phyloP scores from a whole-genome alignment of 2,329 filamentous ascomycete genomes.

The Claviceps arundinis region DNA sequence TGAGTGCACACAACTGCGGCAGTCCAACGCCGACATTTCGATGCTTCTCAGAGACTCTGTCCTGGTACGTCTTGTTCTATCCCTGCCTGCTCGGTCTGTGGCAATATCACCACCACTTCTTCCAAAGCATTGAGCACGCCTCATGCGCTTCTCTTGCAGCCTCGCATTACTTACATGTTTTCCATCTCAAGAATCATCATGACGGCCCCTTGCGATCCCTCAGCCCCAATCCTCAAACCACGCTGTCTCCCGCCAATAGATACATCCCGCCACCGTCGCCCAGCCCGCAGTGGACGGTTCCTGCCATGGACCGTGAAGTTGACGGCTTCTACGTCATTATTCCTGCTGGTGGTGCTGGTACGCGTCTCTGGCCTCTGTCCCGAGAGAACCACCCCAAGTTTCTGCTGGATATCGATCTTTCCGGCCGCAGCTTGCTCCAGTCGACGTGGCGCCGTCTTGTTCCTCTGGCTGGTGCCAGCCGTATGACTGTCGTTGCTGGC shows the following conservation, averaged over 20 bases:
- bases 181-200: conserved; percentile 1
- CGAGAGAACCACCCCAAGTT: conserved; percentile 17
- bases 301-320: conserved; percentile 11
- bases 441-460: conserved; percentile 14
- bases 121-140: neutral
- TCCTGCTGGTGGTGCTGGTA: conserved; percentile 15
- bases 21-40: conserved; percentile 12
- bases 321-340: conserved; percentile 16
- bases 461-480: conserved; percentile 12
- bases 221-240: conserved; percentile 6
- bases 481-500: conserved; percentile 15
- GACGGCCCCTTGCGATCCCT: conserved; percentile 7
- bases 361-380: conserved; percentile 15
- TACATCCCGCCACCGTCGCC: conserved; percentile 7
- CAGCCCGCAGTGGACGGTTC: conserved; percentile 6
- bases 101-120: neutral
- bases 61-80: conserved; percentile 7
- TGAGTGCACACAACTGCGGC: conserved; percentile 13
- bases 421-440: conserved; percentile 14
- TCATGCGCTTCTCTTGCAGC: neutral
- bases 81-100: neutral
- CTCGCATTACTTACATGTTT: neutral
- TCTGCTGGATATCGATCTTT: conserved; percentile 14
- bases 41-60: conserved; percentile 11
- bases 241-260: conserved; percentile 7